phyloP scores from a whole-genome alignment of 352 stramenopile species.

The Pilasporangium apinafurcum region DNA sequence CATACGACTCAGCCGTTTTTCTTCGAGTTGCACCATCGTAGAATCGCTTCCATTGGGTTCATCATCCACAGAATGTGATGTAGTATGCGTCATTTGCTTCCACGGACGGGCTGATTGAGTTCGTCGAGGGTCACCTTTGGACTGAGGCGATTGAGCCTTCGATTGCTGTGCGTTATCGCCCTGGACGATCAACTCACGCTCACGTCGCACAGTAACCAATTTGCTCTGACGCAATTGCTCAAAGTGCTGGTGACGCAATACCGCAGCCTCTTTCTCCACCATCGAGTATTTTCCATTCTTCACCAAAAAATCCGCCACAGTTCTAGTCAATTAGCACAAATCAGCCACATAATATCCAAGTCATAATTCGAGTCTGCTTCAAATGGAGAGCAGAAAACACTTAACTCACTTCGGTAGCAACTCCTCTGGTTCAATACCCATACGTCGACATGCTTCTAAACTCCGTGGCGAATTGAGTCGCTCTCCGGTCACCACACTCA shows the following conservation, averaged over 20 bases:
- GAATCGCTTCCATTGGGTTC: constrained; percentile 15
- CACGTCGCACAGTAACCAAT: constrained; percentile 41
- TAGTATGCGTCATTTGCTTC: constrained; percentile 1
- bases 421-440: constrained; percentile 59
- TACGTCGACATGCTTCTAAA: constrained; percentile 62
- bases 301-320: constrained; percentile 46
- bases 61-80: neutral
- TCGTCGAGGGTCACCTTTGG: constrained; percentile 2
- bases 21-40: constrained; percentile 60
- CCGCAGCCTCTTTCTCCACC: constrained; percentile 67
- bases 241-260: constrained; percentile 66
- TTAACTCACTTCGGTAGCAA: constrained; percentile 42
- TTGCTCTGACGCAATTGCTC: constrained; percentile 61
- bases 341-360: neutral
- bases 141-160: neutral
- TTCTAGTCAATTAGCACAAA: neutral
- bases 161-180: neutral
- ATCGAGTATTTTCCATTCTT: constrained; percentile 47
- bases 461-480: constrained; percentile 56
- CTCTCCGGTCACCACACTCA: constrained; percentile 36
- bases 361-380: too few relatives aligned
- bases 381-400: neutral
- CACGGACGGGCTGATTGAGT: constrained; percentile 17
- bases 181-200: constrained; percentile 28
- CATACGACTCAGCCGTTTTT: constrained; percentile 50